Base-by-base conservation (phyloP, 352 stramenopile genomes). In the Hyaloperonospora brassicae region DNA sequence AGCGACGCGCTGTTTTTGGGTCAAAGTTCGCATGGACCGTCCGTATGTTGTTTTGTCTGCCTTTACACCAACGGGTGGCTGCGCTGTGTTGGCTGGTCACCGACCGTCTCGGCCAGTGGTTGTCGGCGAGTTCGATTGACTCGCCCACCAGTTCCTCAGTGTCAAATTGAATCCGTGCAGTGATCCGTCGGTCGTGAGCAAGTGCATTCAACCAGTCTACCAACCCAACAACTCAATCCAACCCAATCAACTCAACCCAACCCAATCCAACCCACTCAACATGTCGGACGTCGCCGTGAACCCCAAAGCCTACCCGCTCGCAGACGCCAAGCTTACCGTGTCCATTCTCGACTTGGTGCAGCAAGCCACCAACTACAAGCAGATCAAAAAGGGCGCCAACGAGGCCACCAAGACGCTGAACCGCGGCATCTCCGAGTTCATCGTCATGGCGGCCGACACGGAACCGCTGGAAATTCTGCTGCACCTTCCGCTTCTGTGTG, bases 311-410 rank as follows among this genome's bases (percentile, higher is more conserved):
- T 99, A 98, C 76, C 97, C 96, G 55, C 84, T 99, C 36, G 95
- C 96, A 41, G 96, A 98, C 70, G 93, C 96, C 49, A 97, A 99
- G 68, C 84, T 99, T 46, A 99, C 97, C 14, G 95, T 98, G 52
- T 97, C 87, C 52, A 98, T 99, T 62, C 84, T 99, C 51, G 97
- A 99, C 73, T 79, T 99, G 52, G 89, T 99, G 47, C 96, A 99
- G 76, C 97, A 99, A 71, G 95, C 96, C 39, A 96, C 91, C 62
- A 98, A 99, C 79, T 98, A 98, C 91, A 98, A 98, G 87, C 97
- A 99, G 79, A 98, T 99, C 63, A 99, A 99, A 80, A 99, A 99
- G 84, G 97, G 97, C 50, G 97, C 97, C 52, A 99, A 99, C 81
- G 97, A 99, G 67, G 97, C 97, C 62, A 99, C 97, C 66, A 99